Base-by-base conservation (phyloP, 2,329 filamentous ascomycete species). In the Curvularia spicifera region DNA sequence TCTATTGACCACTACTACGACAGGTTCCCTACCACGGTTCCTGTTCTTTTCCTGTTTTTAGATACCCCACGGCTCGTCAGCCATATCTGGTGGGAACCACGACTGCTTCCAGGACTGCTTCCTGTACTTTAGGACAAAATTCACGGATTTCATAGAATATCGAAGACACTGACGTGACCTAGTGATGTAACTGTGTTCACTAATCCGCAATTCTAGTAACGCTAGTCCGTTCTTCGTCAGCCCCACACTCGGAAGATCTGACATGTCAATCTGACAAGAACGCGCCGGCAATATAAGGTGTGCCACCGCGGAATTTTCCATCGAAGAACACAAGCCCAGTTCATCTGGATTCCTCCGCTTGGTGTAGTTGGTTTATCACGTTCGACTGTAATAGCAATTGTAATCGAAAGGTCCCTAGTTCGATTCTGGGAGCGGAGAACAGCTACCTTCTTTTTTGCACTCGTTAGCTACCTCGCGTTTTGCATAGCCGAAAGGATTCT, bases 281-380 rank as follows among this genome's bases (percentile, higher is more conserved):
- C 0, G 18, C 3, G 5, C 13, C 20, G 3, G 5, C 29, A 5
- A 43, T 33, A 33, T 35, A 26, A 10, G 5, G 13, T 1, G 4
- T n/a, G 7, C 2, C 2, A 0, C 2, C 1, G 1, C 8, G 7
- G 5, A 15, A 31, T 37, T 44, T 39, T 40, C 45, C 48, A 67
- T 60, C 60, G 55, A 63, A 56, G 50, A 31, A 10, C 9, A 50
- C 65, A 67, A 67, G 66, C 63, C 58, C 61, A 59, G 52, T 43
- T 39, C 29, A 48, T 53, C 47, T 62, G 63, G 59, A 67, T 9
- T 18, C 45, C 67, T 70, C 67, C 67, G 62, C 67, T 70, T 70
- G 67, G 67, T 70, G 67, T 70, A 70, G 70, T 75, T 74, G 71
- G 72, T 71, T 64, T 70, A 74, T 73, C 70, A 73, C 72, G 70